Percentiles rank a stretch among this genome's conserved stretches.
Evolutionary conservation across 2,329 filamentous ascomycete species (phyloP).

Genomic region (Mycosphaerella arachidis): DNA sequence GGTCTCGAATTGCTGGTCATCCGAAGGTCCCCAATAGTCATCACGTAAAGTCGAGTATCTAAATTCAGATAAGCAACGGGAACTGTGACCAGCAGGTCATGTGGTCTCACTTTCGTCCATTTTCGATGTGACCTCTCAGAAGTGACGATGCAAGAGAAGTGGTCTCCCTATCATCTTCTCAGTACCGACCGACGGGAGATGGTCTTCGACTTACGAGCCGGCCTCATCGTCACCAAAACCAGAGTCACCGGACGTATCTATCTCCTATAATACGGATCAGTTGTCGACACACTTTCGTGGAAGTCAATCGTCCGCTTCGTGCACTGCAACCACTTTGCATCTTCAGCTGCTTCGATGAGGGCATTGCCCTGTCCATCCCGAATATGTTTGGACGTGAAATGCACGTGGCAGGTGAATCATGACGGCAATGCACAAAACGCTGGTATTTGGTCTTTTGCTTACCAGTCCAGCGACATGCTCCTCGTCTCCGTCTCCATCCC

Average conservation of each 20-base stretch:
- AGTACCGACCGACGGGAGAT: not conserved
- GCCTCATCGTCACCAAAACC: conserved; percentile 13
- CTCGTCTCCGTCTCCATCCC: not conserved
- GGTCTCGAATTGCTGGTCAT: conserved; percentile 20
- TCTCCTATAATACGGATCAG: conserved; percentile 3
- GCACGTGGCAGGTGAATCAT: not conserved
- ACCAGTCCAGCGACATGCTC: not conserved
- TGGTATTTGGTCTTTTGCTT: not conserved
- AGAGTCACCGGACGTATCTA: conserved; percentile 10
- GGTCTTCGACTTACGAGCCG: conserved; percentile 3
- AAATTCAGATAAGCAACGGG: not conserved
- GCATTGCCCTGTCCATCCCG: not conserved
- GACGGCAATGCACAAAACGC: not conserved
- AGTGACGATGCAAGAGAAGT: conserved; percentile 14
- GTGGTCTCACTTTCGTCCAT: conserved; percentile 15
- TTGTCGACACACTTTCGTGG: not conserved
- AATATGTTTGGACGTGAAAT: not conserved
- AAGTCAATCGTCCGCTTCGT: not conserved
- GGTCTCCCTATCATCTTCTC: conserved; percentile 8
- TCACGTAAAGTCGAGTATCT: conserved; percentile 14
- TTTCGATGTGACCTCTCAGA: conserved; percentile 15
- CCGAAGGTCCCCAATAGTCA: conserved; percentile 18
- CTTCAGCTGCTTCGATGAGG: not conserved
- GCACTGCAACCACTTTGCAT: not conserved
- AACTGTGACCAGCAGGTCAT: not conserved